Evolutionary conservation across 768 basidiomycete genomes (phyloP).

Genomic region (Crepidotus variabilis): DNA sequence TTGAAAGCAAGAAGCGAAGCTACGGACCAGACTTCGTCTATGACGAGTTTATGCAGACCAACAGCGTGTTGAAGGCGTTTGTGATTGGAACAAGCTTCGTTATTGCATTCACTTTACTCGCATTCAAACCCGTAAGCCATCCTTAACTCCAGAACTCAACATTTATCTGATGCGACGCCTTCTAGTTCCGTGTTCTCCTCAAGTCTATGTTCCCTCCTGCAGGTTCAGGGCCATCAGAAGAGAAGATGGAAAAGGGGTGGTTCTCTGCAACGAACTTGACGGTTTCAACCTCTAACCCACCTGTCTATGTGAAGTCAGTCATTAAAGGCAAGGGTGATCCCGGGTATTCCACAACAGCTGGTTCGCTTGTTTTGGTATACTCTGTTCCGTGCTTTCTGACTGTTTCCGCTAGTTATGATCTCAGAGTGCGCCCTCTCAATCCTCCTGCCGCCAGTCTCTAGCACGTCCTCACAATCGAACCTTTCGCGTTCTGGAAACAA

Average conservation of each 20-base stretch:
- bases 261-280: constrained; percentile 70
- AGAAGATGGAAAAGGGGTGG: constrained; percentile 54
- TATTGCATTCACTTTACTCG: constrained; percentile 29
- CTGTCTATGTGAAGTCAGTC: constrained; percentile 49
- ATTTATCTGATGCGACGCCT: not conserved
- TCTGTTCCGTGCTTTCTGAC: not conserved
- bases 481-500: constrained; percentile 13
- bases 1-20: constrained; percentile 21
- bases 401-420: constrained; percentile 11
- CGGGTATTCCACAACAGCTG: constrained; percentile 56
- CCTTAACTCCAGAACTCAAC: not conserved
- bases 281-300: constrained; percentile 43
- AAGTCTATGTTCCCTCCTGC: constrained; percentile 47
- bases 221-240: constrained; percentile 61
- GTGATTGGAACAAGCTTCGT: constrained; percentile 33
- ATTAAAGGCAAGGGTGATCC: constrained; percentile 71
- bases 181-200: constrained; percentile 53
- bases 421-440: constrained; percentile 54
- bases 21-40: constrained; percentile 79
- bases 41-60: constrained; percentile 58
- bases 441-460: constrained; percentile 37
- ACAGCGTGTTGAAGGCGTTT: constrained; percentile 35
- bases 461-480: constrained; percentile 16
- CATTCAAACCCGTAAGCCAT: constrained; percentile 35
- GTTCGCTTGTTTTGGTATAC: constrained; percentile 29